A percentile compares a stretch with the other conserved stretches of the same genome.
phyloP scores from a whole-genome alignment of 805 yeast species.

The Schwanniomyces sp. region DNA sequence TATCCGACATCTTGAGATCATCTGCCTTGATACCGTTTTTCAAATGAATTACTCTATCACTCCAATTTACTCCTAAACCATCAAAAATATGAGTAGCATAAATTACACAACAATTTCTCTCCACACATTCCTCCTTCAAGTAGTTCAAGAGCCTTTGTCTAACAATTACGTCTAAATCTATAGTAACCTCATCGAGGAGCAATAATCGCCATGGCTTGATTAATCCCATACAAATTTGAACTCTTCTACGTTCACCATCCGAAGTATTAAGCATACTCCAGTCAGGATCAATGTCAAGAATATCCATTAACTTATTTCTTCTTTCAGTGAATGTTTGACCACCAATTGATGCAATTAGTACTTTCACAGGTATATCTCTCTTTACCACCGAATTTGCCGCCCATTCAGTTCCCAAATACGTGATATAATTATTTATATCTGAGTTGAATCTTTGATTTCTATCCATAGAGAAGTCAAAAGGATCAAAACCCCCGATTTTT shows the following conservation, averaged over 20 bases:
- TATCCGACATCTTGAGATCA: slow-evolving; percentile 28
- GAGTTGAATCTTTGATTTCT: slow-evolving; percentile 43
- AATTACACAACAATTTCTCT: slow-evolving; percentile 72
- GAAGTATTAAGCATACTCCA: slow-evolving; percentile 94
- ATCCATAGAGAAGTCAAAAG: slow-evolving; percentile 64
- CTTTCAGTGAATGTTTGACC: slow-evolving; percentile 64
- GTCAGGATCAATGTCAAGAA: slow-evolving; percentile 79
- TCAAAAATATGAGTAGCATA: slow-evolving; percentile 98
- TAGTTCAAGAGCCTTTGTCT: slow-evolving; percentile 72
- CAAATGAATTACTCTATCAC: slow-evolving; percentile 78
- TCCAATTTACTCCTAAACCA: slow-evolving; percentile 83
- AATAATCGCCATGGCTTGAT: slow-evolving; percentile 86
- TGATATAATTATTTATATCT: slow-evolving; percentile 51
- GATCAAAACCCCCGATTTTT: slow-evolving; percentile 79
- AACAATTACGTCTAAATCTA: slow-evolving; percentile 92
- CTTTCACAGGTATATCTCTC: slow-evolving; percentile 85
- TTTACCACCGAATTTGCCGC: slow-evolving; percentile 87
- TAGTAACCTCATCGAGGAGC: slow-evolving; percentile 94
- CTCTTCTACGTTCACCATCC: slow-evolving; percentile 94
- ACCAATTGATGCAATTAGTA: slow-evolving; percentile 78
- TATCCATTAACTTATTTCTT: slow-evolving; percentile 69
- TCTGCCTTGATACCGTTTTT: slow-evolving; percentile 58
- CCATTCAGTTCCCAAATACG: slow-evolving; percentile 97
- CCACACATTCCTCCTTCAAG: slow-evolving; percentile 68
- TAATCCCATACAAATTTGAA: slow-evolving; percentile 91